Base-by-base conservation (phyloP, 2,329 filamentous ascomycete genomes). In the Knufia fluminis region DNA sequence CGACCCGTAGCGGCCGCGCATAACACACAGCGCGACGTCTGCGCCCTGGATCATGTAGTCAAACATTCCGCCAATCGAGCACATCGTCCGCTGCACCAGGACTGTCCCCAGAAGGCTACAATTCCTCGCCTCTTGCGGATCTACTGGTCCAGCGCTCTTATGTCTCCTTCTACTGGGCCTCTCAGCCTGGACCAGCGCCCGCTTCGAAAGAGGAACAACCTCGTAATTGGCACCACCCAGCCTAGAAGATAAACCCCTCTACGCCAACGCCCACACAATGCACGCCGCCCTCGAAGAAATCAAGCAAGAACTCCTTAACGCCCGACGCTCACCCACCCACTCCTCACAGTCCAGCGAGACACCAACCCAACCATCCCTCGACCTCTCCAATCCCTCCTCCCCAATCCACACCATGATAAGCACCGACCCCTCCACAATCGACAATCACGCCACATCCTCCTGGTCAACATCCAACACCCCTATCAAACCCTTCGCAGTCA, bases 401-500 rank as follows among this genome's bases (percentile, higher is more conserved):
- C n/a, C n/a, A n/a, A n/a, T 80, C 19, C 69, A 79, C 33, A 79
- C 82, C 46, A 64, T 73, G 1, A 76, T 86, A 43, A 81, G 73
- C 58, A 79, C 77, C 10, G 82, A 86, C 58, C 70, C 77, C 38
- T 79, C 82, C 36, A 80, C 81, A 39, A 66, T 86, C 1, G 74
- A 78, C 17, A 66, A 71, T 40, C 83, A 86, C 60, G 81, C 82
- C 12, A 80, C 78, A 62, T 85, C 82, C 0, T 82, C 85, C 60
- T 85, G 81, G 81, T 84, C 80, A 0, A 78, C 79, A 1, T 76
- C 82, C 57, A 86, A 86, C 59, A 77, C 79, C 23, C 71, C 79
- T 24, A 73, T 72, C 17, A 68, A 83, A 1, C 80, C 83, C 0
- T 75, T 83, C 4, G 81, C 82, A 1, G 73, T 86, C 7, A 78